phyloP scores from a whole-genome alignment of 768 basidiomycete species.

The Plicaturopsis crispa region DNA sequence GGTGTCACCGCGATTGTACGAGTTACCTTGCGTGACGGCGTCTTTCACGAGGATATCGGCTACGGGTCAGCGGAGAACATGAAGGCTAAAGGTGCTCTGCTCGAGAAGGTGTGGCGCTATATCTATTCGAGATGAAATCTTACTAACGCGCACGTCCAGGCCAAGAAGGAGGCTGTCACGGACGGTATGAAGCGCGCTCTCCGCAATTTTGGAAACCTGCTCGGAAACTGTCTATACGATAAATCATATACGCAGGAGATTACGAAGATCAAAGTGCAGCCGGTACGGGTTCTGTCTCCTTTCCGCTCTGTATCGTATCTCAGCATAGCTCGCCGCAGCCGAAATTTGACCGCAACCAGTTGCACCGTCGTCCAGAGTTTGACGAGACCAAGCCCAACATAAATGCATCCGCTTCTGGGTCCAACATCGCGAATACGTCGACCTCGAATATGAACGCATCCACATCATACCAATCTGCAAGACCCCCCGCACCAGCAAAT shows the following conservation, averaged over 20 bases:
- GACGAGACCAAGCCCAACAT: constrained; percentile 34
- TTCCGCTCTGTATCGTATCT: constrained; percentile 1
- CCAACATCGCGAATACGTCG: constrained; percentile 4
- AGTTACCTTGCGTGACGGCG: constrained; percentile 83
- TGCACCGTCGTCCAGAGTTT: constrained; percentile 69
- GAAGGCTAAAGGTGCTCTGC: constrained; percentile 74
- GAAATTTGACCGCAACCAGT: constrained; percentile 59
- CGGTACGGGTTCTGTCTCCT: too few species aligned
- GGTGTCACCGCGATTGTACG: constrained; percentile 82
- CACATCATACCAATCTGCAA: background rate
- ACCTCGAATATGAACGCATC: background rate
- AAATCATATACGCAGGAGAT: constrained; percentile 82
- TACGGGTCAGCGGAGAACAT: constrained; percentile 84
- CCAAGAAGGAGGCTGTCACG: constrained; percentile 97
- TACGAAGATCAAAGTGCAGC: constrained; percentile 74
- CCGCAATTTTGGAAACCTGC: constrained; percentile 86
- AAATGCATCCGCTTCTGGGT: constrained; percentile 7
- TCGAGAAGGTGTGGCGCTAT: constrained; percentile 76
- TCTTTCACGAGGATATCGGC: constrained; percentile 90
- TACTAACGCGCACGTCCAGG: constrained; percentile 37
- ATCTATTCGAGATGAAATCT: background rate
- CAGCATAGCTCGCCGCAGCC: constrained; percentile 26
- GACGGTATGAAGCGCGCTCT: constrained; percentile 89
- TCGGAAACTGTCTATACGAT: constrained; percentile 98
- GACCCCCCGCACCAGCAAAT: background rate